A percentile compares a stretch with the other conserved stretches of the same genome.
Evolutionary conservation across 2,329 filamentous ascomycete species (phyloP).

Genomic region (Capronia americana): DNA sequence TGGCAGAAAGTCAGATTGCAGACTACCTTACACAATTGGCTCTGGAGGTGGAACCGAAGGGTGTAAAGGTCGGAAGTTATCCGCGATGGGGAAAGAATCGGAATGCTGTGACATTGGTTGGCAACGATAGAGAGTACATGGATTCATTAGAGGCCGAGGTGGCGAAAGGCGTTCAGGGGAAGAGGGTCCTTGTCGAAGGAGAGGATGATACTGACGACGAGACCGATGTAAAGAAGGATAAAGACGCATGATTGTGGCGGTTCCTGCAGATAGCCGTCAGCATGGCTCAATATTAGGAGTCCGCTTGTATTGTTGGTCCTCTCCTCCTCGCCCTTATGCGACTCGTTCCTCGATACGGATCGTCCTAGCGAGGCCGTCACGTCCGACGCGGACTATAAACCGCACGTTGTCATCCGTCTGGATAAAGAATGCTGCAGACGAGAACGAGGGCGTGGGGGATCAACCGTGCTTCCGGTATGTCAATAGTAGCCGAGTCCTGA

Average conservation of each 20-base stretch:
- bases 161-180: constrained; percentile 75
- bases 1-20: constrained; percentile 85
- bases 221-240: constrained; percentile 37
- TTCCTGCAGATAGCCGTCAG: neutral
- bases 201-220: constrained; percentile 63
- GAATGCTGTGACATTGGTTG: constrained; percentile 90
- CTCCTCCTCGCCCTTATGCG: neutral
- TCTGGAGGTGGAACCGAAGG: constrained; percentile 71
- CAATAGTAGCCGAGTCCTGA: neutral
- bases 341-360: neutral
- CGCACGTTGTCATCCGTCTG: neutral
- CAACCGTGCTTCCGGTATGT: neutral
- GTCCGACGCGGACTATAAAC: neutral
- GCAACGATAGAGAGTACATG: constrained; percentile 74
- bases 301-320: neutral
- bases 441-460: neutral
- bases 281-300: neutral
- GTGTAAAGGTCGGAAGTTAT: constrained; percentile 94
- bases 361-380: neutral
- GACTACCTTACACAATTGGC: constrained; percentile 82
- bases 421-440: neutral
- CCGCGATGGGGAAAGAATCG: constrained; percentile 85
- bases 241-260: constrained; percentile 28
- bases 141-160: constrained; percentile 81
- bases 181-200: constrained; percentile 72